phyloP scores from a whole-genome alignment of 768 basidiomycete species.

The Pseudohyphozyma bogoriensis region DNA sequence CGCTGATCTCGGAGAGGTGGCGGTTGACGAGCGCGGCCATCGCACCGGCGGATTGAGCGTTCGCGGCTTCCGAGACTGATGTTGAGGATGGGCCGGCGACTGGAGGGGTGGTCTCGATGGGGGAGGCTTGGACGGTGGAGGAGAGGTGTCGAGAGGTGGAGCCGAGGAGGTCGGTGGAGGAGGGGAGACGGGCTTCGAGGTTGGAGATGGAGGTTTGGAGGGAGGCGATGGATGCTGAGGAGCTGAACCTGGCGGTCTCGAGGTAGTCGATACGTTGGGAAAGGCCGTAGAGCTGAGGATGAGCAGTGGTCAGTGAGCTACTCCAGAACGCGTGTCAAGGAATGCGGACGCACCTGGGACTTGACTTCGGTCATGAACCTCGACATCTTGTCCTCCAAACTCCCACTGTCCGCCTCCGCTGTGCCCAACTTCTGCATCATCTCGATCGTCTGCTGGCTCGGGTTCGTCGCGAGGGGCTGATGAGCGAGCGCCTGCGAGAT shows the following conservation, averaged over 20 bases:
- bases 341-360: not conserved
- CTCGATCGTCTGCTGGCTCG: not conserved
- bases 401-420: not conserved
- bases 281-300: not conserved
- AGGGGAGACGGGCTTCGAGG: not conserved
- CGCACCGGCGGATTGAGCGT: not conserved
- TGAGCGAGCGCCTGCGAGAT: conserved; percentile 1
- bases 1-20: not conserved
- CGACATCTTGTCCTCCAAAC: not conserved
- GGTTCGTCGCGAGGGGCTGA: not conserved
- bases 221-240: not conserved
- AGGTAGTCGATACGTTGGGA: not conserved
- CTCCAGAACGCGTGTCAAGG: not conserved
- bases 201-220: not conserved
- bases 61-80: not conserved
- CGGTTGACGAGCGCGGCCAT: not conserved
- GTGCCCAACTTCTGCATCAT: not conserved
- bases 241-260: not conserved
- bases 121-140: no score
- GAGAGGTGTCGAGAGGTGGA: no score
- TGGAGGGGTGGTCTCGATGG: no score
- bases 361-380: not conserved
- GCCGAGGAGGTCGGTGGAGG: not conserved
- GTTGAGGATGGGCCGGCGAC: not conserved
- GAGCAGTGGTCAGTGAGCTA: not conserved